Evolutionary conservation across 1,284 basidiomycete genomes (phyloP), one percentile per base, ranked within the genome.

Genomic region (Apiotrichum brassicae): DNA sequence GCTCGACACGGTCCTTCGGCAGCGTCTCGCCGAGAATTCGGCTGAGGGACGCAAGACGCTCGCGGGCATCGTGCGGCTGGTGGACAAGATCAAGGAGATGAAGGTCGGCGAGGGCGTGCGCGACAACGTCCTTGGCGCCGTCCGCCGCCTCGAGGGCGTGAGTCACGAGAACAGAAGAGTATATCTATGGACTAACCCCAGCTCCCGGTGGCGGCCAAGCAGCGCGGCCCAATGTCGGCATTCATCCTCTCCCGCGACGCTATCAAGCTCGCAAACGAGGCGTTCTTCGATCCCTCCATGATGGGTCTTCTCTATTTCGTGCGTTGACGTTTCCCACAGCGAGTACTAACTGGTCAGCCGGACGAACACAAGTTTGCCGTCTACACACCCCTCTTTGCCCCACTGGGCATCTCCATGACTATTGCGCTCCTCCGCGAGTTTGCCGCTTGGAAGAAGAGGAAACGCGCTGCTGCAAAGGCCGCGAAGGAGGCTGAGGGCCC

Each of bases 241-340:
- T 77, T 92, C 38, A 68, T 75, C 36, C 76, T 82, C 57, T 86
- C 87, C 1, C 77, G 81, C 7, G 71, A 78, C 53, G 89, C 92
- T 0, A 74, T 85, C 28, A 78, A 76, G 0, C 77, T 86, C 32
- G 82, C 92, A 3, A 93, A 89, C 14, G 79, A 84, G 35, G 95
- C 95, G 0, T 98, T 97, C 77, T 98, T 95, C 76, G 89, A 92
- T 68, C 95, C 93, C 0, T 85, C 84, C 30, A 97, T 98, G 93
- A 76, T 98, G 60, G 92, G 87, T 6, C 73, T 97, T 63, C 78
- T 98, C 22, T 99, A 99, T 71, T 98, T 98, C 73, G 33, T 34
- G n/a, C 76, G 37, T 38, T 19, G 8, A 19, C 11, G 7, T n/a
- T 22, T 22, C 36, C 36, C 16, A n/a, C 18, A 23, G 20, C 37